Conservation (phyloP, 179 eudicot species). For the Silene vulgaris region DNA sequence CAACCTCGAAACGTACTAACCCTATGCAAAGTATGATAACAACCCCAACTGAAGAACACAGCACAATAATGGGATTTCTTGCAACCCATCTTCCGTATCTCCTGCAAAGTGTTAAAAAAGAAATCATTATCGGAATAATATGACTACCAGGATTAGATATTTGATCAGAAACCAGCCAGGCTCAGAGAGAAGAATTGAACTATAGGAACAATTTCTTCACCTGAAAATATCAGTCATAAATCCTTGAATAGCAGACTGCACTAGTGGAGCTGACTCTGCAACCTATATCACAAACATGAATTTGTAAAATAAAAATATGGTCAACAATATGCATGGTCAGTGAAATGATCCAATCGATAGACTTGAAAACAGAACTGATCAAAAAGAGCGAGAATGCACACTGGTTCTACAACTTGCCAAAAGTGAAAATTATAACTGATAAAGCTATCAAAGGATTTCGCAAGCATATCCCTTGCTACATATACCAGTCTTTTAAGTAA, state of each 20-base stretch:
- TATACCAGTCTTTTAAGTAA: too few species aligned
- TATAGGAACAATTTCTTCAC: conserved; percentile 31
- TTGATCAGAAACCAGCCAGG: background rate
- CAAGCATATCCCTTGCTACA: too few species aligned
- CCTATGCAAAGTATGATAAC: conserved; percentile 78
- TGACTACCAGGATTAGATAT: conserved; percentile 7
- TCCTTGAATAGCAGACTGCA: conserved; percentile 62
- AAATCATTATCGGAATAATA: conserved; percentile 18
- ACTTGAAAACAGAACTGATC: background rate
- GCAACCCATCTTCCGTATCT: conserved; percentile 93
- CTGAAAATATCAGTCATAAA: conserved; percentile 74
- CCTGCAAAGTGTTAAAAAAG: conserved; percentile 41
- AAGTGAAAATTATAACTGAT: background rate
- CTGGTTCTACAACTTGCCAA: background rate
- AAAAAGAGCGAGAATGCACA: background rate
- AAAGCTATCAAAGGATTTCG: background rate
- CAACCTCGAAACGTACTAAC: conserved; percentile 74
- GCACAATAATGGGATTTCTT: conserved; percentile 69
- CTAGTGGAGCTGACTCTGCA: conserved; percentile 49
- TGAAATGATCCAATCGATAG: background rate
- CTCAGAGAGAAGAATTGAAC: background rate
- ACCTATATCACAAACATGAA: conserved; percentile 32
- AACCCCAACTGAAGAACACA: conserved; percentile 60
- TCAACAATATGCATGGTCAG: conserved; percentile 1
- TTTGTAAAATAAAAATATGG: background rate